These are phyloP conservation scores for Phaffomyces thermotolerans DNA, from an alignment of 805 yeast genomes.

Conservation along the genomic window DNA sequence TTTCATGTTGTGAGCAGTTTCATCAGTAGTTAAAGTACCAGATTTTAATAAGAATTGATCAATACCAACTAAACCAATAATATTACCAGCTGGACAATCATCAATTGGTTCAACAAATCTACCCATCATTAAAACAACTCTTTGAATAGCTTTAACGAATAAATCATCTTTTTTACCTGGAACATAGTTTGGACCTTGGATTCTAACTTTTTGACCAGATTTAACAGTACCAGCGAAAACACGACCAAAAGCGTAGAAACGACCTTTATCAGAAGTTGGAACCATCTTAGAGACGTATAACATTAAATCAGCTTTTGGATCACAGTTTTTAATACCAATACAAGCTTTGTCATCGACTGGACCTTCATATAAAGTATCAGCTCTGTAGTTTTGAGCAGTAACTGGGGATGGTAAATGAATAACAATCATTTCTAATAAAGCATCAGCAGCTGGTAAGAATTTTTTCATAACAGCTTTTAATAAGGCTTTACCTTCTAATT, in stretches of 20 bases:
- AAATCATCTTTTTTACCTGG: slow-evolving; percentile 98
- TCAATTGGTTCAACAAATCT: slow-evolving; percentile 96
- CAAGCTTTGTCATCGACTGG: slow-evolving; percentile 89
- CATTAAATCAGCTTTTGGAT: slow-evolving; percentile 97
- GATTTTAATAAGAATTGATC: slow-evolving; percentile 99
- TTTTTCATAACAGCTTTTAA: slow-evolving; percentile 98
- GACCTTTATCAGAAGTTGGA: slow-evolving; percentile 99
- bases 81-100: slow-evolving; percentile 99
- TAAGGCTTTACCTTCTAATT: slow-evolving; percentile 97
- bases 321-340: slow-evolving; percentile 94
- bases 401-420: slow-evolving; percentile 99
- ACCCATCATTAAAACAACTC: slow-evolving; percentile 99
- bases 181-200: slow-evolving; percentile 99
- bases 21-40: slow-evolving; percentile 97
- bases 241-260: slow-evolving; percentile 99
- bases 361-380: slow-evolving; percentile 98
- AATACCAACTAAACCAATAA: slow-evolving; percentile 99
- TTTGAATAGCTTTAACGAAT: slow-evolving; percentile 95
- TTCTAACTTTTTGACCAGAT: slow-evolving; percentile 98
- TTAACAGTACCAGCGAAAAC: slow-evolving; percentile 99
- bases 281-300: slow-evolving; percentile 99
- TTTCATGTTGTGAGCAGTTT: slow-evolving; percentile 98
- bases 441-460: slow-evolving; percentile 99
- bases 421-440: slow-evolving; percentile 97
- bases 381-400: slow-evolving; percentile 99